These are phyloP conservation scores for Leishmania arabica DNA, from an alignment of 208 protist species.

Conservation along the genomic window DNA sequence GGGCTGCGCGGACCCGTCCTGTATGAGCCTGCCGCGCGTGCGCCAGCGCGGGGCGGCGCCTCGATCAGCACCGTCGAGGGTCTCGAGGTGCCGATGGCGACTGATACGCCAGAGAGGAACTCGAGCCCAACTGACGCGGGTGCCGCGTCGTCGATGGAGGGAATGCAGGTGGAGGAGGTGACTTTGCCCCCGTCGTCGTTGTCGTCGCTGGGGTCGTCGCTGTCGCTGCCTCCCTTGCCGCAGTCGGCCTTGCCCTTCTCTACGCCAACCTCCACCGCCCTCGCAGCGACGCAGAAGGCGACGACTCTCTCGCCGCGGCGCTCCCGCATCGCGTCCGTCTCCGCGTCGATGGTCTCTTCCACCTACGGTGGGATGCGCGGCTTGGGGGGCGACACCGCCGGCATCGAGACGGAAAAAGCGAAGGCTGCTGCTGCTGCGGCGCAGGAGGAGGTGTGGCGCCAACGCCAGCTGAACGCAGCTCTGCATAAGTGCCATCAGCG, in stretches of 20 bases:
- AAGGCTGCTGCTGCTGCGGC: constrained; percentile 6
- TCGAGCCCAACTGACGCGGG: neutral
- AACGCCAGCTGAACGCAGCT: constrained; percentile 8
- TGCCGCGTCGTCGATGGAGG: neutral
- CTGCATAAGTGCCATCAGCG: constrained; percentile 31
- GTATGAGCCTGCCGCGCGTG: constrained; percentile 42
- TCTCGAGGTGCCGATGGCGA: neutral
- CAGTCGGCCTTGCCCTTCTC: neutral
- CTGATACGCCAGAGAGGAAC: neutral
- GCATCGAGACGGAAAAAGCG: constrained; percentile 2
- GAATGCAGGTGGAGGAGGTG: neutral
- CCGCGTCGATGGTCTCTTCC: neutral
- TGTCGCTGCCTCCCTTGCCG: neutral
- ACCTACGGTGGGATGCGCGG: neutral
- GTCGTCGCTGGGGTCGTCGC: constrained; percentile 8
- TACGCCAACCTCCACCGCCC: neutral
- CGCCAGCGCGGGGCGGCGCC: neutral
- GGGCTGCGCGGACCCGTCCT: constrained; percentile 69
- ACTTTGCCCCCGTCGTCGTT: neutral
- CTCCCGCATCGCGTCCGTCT: neutral
- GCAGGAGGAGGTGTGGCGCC: constrained; percentile 11
- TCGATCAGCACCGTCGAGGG: neutral
- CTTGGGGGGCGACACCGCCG: neutral
- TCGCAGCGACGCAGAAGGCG: neutral
- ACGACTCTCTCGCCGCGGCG: neutral